Percentiles rank a stretch among this genome's conserved stretches.
Evolutionary conservation across 768 basidiomycete species (phyloP).

Genomic region (Suillus occidentalis): DNA sequence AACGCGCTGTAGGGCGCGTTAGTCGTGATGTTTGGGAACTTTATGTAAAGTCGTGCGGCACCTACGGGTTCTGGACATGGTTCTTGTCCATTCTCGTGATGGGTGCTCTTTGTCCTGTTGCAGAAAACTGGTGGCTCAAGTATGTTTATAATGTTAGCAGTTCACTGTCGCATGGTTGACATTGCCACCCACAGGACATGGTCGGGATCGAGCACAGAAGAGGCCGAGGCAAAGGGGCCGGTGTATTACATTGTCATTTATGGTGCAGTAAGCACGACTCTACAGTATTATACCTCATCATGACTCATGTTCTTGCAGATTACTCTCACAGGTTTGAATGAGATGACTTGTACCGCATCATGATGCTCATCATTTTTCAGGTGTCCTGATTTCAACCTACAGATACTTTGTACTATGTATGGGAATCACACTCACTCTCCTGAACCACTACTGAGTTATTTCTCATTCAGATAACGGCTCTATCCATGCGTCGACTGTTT

Average conservation of each 20-base stretch:
- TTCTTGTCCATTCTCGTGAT: conserved; percentile 54
- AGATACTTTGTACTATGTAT: conserved; percentile 74
- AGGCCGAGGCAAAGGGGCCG: conserved; percentile 42
- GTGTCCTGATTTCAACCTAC: conserved; percentile 52
- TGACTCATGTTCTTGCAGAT: conserved; percentile 33
- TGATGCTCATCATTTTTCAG: conserved; percentile 20
- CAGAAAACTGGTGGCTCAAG: conserved; percentile 74
- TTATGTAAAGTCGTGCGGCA: conserved; percentile 54
- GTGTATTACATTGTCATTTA: conserved; percentile 58
- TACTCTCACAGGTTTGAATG: conserved; percentile 26
- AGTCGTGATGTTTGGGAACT: conserved; percentile 63
- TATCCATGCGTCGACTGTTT: conserved; percentile 74
- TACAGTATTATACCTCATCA: conserved; percentile 17
- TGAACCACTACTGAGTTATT: conserved; percentile 10
- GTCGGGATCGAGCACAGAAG: conserved; percentile 50
- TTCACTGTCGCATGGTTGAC: conserved; percentile 25
- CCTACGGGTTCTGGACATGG: conserved; percentile 52
- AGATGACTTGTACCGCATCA: background rate
- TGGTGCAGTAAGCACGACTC: conserved; percentile 47
- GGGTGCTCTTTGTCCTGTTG: conserved; percentile 62
- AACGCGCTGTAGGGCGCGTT: conserved; percentile 73
- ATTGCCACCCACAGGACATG: conserved; percentile 42
- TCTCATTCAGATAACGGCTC: conserved; percentile 60
- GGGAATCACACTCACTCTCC: conserved; percentile 20
- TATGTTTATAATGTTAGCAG: conserved; percentile 22